Evolutionary conservation across 2,329 filamentous ascomycete genomes (phyloP), one percentile per base, ranked within the genome.

Genomic region (Penicillium sp.): DNA sequence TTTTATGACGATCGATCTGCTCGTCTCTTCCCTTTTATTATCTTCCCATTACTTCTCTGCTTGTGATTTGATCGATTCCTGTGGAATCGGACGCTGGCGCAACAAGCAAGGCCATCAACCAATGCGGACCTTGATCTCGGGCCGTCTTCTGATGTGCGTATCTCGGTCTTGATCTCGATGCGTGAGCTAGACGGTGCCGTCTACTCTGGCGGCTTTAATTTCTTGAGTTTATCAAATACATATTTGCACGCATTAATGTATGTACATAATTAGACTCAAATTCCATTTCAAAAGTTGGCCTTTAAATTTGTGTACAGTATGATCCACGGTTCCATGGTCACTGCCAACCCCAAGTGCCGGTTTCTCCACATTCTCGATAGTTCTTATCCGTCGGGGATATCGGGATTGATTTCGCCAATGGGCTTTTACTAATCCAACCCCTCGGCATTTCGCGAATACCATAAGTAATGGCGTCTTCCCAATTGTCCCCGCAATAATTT

Each of bases 201-300:
- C 16, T 49, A 45, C 16, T 58, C 39, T 27, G 49, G 52, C 43
- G 49, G 49, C 50, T 35, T n/a, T 35, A 46, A n/a, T 39, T 53
- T 44, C 42, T 57, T 57, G 49, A 59, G 39, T 55, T 58, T 61
- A 63, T 60, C 59, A 53, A 55, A 59, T 54, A 60, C 51, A 62
- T 61, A 57, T 59, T 54, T 60, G 63, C 65, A 66, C 62, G 61
- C 63, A 66, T 70, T 65, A 66, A 69, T 66, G 52, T 69, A 66
- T 67, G 68, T 68, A 70, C 65, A 68, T 68, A 65, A 59, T 65
- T 66, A 67, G 61, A 63, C 51, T 57, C 43, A 33, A 62, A 63
- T 64, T 46, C 62, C 47, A 58, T 54, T 58, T 26, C 52, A 58
- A 50, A 56, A 62, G 50, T 55, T 60, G 56, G 51, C 53, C 61